A percentile compares a stretch with the other conserved stretches of the same genome.
These are phyloP conservation scores for Allium cepa DNA, from an alignment of 106 monocot genomes.

Conservation along the genomic window DNA sequence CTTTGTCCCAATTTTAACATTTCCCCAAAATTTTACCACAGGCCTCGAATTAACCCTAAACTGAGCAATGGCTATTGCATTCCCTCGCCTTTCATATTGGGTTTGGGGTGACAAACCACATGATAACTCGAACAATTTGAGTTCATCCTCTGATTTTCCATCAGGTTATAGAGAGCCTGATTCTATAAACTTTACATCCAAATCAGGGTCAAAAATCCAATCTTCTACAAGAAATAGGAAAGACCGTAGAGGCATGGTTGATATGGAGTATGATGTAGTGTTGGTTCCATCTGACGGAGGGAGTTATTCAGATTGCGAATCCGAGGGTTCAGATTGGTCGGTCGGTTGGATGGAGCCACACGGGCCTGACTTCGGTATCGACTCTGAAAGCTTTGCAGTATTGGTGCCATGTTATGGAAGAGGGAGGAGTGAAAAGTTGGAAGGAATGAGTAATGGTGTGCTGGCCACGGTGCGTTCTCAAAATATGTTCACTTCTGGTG, in stretches of 20 bases:
- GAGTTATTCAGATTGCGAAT: slow-evolving; percentile 65
- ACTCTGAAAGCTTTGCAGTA: slow-evolving; percentile 68
- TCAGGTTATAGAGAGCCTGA: slow-evolving; percentile 41
- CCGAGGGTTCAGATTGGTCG: slow-evolving; percentile 84
- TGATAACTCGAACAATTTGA: slow-evolving; percentile 17
- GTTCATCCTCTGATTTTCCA: slow-evolving; percentile 35
- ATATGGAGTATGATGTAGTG: slow-evolving; percentile 67
- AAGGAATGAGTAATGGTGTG: slow-evolving; percentile 8
- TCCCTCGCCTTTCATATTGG: slow-evolving; percentile 47
- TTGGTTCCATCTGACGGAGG: slow-evolving; percentile 66
- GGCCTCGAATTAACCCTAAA: background rate
- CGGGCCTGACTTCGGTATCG: slow-evolving; percentile 36
- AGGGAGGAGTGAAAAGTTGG: slow-evolving; percentile 19
- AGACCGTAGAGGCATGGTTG: slow-evolving; percentile 40
- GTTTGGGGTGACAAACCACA: slow-evolving; percentile 28
- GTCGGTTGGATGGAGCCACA: slow-evolving; percentile 88
- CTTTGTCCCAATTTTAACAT: background rate
- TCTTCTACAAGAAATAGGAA: slow-evolving; percentile 28
- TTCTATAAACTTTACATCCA: slow-evolving; percentile 17
- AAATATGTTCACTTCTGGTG: slow-evolving; percentile 25
- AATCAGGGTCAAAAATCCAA: slow-evolving; percentile 11
- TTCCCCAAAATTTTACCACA: background rate
- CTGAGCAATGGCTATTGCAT: slow-evolving; percentile 25
- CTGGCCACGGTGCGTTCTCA: slow-evolving; percentile 4
- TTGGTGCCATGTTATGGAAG: slow-evolving; percentile 71